Evolutionary conservation across 768 basidiomycete species (phyloP), one percentile per base, ranked within the genome.

Genomic region (Gelatoporia subvermispora): DNA sequence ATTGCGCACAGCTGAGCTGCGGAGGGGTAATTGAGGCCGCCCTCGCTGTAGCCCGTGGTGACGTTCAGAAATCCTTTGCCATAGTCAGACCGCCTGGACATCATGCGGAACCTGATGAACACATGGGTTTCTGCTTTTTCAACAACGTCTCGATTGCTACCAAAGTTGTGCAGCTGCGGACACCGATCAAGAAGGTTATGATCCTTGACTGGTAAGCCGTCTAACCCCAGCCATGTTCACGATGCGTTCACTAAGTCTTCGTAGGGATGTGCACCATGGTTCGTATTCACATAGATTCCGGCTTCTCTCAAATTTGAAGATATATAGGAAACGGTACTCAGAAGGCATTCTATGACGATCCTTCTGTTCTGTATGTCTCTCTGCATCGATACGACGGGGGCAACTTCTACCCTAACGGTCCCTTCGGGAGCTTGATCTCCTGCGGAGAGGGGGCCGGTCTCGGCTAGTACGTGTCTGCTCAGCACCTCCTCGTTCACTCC

Each of bases 71-170:
- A 65, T 76, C 88, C 0, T 87, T 99, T 63, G 96, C 96, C 2
- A 91, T 98, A 52, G 94, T 98, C 31, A 81, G 96, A 45, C 96
- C 96, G 11, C 96, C 96, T 0, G 96, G 96, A 0, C 96, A 99
- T 64, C 96, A 99, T 61, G 94, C 96, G 5, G 96, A 99, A 63
- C 96, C 96, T 4, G 91, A 96, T 55, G 88, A 94, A 62, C 89
- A 92, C 54, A 97, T 98, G 94, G 96, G 96, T 1, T 99, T 99
- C 66, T 98, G 96, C 68, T 96, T 99, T 72, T 96, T 93, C 72
- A 99, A 99, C 67, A 99, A 99, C 62, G 93, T 95, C 28, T 87
- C 96, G 0, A 88, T 99, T 15, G 94, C 94, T 1, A 79, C 91
- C 17, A 81, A 82, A 59, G 88, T 93, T 21, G 82, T 88, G 17